Evolutionary conservation across 2,329 filamentous ascomycete species (phyloP).

Genomic region (Hypoxylon sp.): DNA sequence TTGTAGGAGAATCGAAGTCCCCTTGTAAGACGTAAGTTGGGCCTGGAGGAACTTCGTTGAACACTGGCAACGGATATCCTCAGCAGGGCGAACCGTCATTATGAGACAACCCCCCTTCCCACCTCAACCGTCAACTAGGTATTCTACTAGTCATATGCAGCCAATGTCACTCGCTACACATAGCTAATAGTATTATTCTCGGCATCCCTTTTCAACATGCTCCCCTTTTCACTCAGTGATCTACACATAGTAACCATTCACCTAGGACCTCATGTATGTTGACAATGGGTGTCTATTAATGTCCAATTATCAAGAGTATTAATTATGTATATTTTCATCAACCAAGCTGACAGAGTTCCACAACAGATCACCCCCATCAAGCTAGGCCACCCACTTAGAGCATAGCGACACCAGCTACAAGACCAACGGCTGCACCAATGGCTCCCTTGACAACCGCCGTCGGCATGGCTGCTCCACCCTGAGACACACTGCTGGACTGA

Average conservation of each 20-base stretch:
- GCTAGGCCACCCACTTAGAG: slow-evolving; percentile 23
- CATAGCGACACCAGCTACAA: slow-evolving; percentile 45
- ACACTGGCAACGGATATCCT: neutral
- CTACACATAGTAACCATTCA: neutral
- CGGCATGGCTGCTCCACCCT: slow-evolving; percentile 42
- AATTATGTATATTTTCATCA: neutral
- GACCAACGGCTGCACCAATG: slow-evolving; percentile 44
- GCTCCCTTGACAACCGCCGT: slow-evolving; percentile 45
- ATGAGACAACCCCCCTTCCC: neutral
- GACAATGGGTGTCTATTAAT: slow-evolving; percentile 20
- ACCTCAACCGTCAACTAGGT: neutral
- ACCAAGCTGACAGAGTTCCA: slow-evolving; percentile 5
- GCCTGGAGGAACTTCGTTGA: neutral
- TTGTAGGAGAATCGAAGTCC: neutral
- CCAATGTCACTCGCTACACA: neutral
- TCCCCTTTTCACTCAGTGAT: neutral
- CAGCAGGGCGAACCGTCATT: neutral
- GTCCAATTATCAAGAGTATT: slow-evolving; percentile 17
- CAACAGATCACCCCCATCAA: neutral
- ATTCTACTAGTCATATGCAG: neutral
- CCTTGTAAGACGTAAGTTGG: neutral
- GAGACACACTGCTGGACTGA: slow-evolving; percentile 34
- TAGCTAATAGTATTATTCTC: neutral
- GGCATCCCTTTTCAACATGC: neutral
- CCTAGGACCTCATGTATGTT: neutral